Evolutionary conservation across 2,329 filamentous ascomycete genomes (phyloP).

Genomic region (Cryoendolithus antarcticus): DNA sequence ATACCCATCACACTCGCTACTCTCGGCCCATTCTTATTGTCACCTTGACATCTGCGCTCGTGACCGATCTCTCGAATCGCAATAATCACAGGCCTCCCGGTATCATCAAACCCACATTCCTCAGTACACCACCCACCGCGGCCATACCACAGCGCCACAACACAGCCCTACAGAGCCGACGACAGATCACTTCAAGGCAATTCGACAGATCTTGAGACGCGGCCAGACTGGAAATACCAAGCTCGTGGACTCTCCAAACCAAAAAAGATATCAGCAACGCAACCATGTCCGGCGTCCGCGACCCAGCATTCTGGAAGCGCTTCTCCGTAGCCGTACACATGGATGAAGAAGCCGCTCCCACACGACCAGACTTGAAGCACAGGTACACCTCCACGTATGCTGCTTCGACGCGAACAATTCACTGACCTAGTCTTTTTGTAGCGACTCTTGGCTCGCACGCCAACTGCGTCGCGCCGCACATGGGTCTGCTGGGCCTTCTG

Average conservation of each 20-base stretch:
- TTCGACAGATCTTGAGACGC: too few species aligned
- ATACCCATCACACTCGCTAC: too few species aligned
- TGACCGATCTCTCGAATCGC: too few species aligned
- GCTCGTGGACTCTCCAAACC: not conserved
- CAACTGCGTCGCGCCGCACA: conserved; percentile 34
- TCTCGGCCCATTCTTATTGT: too few species aligned
- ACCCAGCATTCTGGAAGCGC: conserved; percentile 48
- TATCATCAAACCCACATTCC: too few species aligned
- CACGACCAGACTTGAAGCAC: conserved; percentile 1
- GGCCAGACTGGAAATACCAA: too few species aligned
- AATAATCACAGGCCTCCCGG: too few species aligned
- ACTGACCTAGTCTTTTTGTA: conserved; percentile 16
- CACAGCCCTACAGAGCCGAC: too few species aligned
- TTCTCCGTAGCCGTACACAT: conserved; percentile 46
- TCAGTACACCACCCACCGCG: too few species aligned
- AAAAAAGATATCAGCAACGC: conserved; percentile 1
- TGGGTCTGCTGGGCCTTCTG: conserved; percentile 39
- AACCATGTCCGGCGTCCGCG: conserved; percentile 39
- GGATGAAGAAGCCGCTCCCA: conserved; percentile 33
- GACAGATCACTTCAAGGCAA: too few species aligned
- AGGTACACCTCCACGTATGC: not conserved
- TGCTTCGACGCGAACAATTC: not conserved
- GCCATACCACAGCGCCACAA: too few species aligned
- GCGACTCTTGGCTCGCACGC: conserved; percentile 41
- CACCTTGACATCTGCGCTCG: too few species aligned